Conservation (phyloP, 257 asterid genomes). For the Salvia miltiorrhiza region DNA sequence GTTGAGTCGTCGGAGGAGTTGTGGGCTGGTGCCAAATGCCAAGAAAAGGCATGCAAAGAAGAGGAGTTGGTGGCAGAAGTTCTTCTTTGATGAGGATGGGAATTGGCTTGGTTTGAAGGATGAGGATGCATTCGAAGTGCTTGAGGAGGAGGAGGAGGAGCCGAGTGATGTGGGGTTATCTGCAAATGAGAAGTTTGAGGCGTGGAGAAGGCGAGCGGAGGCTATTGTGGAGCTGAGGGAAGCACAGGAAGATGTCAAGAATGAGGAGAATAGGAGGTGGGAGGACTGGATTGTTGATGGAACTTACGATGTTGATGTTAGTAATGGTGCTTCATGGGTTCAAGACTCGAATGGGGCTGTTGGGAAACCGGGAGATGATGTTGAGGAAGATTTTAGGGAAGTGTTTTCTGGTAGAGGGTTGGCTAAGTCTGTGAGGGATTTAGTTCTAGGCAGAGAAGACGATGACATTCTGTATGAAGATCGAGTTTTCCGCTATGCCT, state of each 20-base stretch:
- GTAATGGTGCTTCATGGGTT: slow-evolving; percentile 54
- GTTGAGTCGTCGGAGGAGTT: slow-evolving; percentile 41
- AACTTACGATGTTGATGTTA: slow-evolving; percentile 32
- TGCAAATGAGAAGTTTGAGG: slow-evolving; percentile 87
- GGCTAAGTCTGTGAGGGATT: slow-evolving; percentile 72
- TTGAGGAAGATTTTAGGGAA: slow-evolving; percentile 43
- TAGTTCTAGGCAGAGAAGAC: slow-evolving; percentile 70
- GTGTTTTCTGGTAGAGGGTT: slow-evolving; percentile 65
- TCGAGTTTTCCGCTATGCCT: slow-evolving; percentile 86
- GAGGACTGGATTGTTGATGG: slow-evolving; percentile 91
- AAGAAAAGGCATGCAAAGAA: slow-evolving; percentile 50
- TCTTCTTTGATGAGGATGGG: slow-evolving; percentile 76
- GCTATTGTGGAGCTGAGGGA: slow-evolving; percentile 88
- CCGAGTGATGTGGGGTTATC: slow-evolving; percentile 50
- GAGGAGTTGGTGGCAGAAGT: slow-evolving; percentile 85
- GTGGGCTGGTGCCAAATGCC: slow-evolving; percentile 61
- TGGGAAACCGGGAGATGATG: slow-evolving; percentile 37
- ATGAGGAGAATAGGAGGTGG: slow-evolving; percentile 88
- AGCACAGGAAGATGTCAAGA: slow-evolving; percentile 77
- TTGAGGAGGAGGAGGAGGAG: slow-evolving; percentile 56
- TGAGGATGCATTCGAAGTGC: slow-evolving; percentile 55
- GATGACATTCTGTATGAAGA: slow-evolving; percentile 93
- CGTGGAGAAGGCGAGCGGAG: slow-evolving; percentile 94
- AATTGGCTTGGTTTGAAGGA: slow-evolving; percentile 93
- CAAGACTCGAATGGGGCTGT: slow-evolving; percentile 42